These are phyloP conservation scores for Tubosaeta sp. DNA, from an alignment of 768 basidiomycete genomes.

Conservation along the genomic window DNA sequence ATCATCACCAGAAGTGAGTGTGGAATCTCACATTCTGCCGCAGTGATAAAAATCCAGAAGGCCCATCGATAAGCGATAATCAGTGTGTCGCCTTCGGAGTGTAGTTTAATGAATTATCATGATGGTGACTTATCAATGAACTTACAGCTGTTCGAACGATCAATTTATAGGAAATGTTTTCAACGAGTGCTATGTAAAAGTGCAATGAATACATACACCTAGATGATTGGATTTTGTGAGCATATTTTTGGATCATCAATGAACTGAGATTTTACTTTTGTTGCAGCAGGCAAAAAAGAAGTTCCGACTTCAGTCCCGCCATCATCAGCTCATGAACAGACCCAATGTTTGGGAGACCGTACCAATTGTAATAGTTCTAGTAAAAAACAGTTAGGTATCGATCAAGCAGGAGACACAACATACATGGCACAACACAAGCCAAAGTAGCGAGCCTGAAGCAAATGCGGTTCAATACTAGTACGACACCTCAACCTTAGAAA, in stretches of 20 bases:
- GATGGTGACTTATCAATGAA: not conserved
- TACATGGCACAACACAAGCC: not conserved
- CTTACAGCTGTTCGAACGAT: not conserved
- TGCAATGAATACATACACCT: not conserved
- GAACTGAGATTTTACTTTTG: not conserved
- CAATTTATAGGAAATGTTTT: not conserved
- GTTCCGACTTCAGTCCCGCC: not conserved
- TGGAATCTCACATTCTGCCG: not conserved
- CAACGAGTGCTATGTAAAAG: not conserved
- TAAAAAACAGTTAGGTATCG: not conserved
- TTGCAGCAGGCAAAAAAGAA: not conserved
- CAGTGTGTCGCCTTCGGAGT: not conserved
- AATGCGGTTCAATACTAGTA: not conserved
- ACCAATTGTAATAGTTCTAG: not conserved
- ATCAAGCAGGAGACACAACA: not conserved
- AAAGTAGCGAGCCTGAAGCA: not conserved
- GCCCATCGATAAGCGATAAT: not conserved
- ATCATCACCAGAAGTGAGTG: no score
- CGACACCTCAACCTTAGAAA: not conserved
- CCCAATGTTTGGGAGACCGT: not conserved
- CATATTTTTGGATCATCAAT: not conserved
- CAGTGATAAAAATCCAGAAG: not conserved
- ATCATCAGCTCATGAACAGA: not conserved
- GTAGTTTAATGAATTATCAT: not conserved
- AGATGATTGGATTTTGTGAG: not conserved